phyloP scores from a whole-genome alignment of 2,329 filamentous ascomycete genomes.

The Botrytis byssoidea region DNA sequence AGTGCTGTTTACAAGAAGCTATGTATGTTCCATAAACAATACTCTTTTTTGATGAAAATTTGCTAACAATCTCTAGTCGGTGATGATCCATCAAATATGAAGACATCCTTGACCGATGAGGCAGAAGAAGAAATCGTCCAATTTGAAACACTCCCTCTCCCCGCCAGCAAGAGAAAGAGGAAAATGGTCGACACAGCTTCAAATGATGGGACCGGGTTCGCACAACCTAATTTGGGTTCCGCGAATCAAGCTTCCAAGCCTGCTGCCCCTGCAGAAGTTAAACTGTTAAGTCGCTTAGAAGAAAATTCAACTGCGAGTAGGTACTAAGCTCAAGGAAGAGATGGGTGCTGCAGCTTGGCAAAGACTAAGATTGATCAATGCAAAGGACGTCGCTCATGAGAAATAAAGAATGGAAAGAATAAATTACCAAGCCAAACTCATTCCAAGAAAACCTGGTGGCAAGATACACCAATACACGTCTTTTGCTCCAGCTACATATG shows the following conservation, averaged over 20 bases:
- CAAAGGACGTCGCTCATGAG: rapidly evolving
- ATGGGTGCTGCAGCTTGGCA: background rate
- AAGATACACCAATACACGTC: background rate
- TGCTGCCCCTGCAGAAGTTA: background rate
- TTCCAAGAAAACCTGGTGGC: background rate
- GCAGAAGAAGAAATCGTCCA: too few relatives aligned
- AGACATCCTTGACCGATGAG: background rate
- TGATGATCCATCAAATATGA: background rate
- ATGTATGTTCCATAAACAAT: background rate
- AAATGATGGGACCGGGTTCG: background rate
- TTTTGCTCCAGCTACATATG: background rate
- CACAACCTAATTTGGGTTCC: background rate
- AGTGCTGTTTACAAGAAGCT: background rate
- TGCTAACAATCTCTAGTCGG: background rate
- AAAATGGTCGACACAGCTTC: background rate
- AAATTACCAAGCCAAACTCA: background rate
- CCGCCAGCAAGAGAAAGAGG: background rate
- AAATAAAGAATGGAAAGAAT: background rate
- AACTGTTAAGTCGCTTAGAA: too few relatives aligned
- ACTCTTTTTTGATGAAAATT: background rate
- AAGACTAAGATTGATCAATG: background rate
- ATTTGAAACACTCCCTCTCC: too few relatives aligned
- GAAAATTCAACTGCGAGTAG: background rate
- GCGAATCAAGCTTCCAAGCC: background rate
- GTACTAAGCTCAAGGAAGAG: background rate